Evolutionary conservation across 192 early-diverging fungal species (phyloP), one percentile per base, ranked within the genome.

Genomic region (Coemansia asiatica): DNA sequence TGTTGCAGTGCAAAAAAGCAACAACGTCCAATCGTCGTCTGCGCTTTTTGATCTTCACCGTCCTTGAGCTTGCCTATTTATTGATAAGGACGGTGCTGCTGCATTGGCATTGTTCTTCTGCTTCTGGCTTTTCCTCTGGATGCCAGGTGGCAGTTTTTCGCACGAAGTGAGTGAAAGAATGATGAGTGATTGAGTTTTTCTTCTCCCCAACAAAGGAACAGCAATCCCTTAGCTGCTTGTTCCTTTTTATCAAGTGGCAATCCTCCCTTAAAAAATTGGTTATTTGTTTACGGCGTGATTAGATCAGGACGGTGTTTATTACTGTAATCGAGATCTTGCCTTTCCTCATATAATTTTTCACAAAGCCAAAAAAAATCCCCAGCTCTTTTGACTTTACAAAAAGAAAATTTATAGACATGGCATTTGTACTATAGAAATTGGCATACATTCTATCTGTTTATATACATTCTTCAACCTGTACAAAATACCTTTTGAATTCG

Each of bases 131-230:
- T 53, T 7, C 10, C 50, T 53, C 26, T 53, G 6, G 9, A n/a
- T 31, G 55, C 23, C 55, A 56, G 27, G 55, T 56, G 55, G 55
- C 55, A 31, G 28, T 56, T 56, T 56, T 56, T 56, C 55, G 55
- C 33, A 28, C 55, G 55, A 53, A 16, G n/a, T n/a, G n/a, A n/a
- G n/a, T n/a, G n/a, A n/a, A n/a, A n/a, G n/a, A n/a, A n/a, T n/a
- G n/a, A n/a, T n/a, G 21, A 22, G 31, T 8, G 31, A 33, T 33
- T 33, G 31, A 8, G 31, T 22, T 53, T 53, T 19, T 23, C 23
- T 1, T 23, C n/a, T 13, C 50, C 50, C 50, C 50, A 53, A 53
- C 50, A 53, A 53, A 26, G 50, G 26, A 53, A 15, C 6, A 27
- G 9, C n/a, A 53, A 16, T n/a, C n/a, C n/a, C n/a, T n/a, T n/a